phyloP scores from a whole-genome alignment of 1,139 yeast species.

The Diutina siamensis region DNA sequence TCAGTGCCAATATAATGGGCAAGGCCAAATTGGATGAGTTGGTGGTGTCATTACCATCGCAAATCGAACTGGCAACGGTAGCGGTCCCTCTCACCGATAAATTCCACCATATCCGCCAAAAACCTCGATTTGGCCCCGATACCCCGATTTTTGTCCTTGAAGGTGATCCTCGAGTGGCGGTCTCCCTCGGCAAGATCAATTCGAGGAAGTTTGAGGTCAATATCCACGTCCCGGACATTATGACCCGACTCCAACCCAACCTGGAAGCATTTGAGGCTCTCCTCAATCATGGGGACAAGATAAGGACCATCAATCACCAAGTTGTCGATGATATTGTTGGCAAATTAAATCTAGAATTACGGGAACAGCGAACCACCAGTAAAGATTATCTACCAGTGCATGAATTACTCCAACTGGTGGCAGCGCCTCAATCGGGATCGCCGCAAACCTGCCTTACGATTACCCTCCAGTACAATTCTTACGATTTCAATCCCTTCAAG shows the following conservation, averaged over 20 bases:
- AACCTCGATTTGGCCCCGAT: background rate
- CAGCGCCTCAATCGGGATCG: background rate
- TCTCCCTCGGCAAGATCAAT: constrained; percentile 25
- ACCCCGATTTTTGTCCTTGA: background rate
- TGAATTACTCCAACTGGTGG: constrained; percentile 17
- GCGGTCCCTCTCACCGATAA: background rate
- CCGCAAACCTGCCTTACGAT: constrained; percentile 16
- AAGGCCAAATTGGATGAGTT: constrained; percentile 1
- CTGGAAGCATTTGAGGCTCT: background rate
- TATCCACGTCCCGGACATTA: constrained; percentile 35
- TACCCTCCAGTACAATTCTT: constrained; percentile 23
- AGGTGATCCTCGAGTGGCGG: constrained; percentile 12
- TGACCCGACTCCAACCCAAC: constrained; percentile 12
- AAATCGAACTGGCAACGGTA: background rate
- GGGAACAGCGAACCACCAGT: background rate
- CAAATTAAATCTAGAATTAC: background rate
- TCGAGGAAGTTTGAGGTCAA: constrained; percentile 22
- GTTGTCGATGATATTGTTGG: background rate
- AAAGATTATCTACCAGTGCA: constrained; percentile 2
- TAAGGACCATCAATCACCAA: background rate
- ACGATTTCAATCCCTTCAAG: constrained; percentile 23
- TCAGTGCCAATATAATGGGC: background rate
- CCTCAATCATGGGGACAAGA: background rate
- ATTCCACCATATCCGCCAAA: background rate
- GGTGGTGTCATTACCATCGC: background rate